A percentile compares a stretch with the other conserved stretches of the same genome.
Conservation (phyloP, 2,329 filamentous ascomycete species). For the Blastomyces parvus region DNA sequence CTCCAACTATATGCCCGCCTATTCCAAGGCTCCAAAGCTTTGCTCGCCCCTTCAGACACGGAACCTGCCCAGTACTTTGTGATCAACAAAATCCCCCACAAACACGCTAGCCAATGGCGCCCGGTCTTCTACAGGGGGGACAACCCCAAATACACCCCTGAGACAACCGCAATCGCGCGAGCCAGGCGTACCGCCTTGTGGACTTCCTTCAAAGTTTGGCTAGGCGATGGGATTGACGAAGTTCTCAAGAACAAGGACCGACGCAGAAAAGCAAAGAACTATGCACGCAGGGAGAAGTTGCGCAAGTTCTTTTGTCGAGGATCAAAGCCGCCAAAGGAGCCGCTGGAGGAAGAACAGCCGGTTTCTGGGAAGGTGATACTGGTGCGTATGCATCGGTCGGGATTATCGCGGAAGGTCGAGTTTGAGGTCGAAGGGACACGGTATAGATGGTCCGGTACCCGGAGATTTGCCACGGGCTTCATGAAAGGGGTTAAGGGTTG, state of each 20-base stretch:
- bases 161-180: not conserved
- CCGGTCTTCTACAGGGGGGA: slow-evolving; percentile 3
- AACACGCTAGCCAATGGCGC: not conserved
- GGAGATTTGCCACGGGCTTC: slow-evolving; percentile 4
- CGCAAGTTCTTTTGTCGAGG: slow-evolving; percentile 1
- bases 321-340: slow-evolving; percentile 3
- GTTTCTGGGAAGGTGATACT: slow-evolving; percentile 4
- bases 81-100: slow-evolving; percentile 3
- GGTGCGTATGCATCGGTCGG: not conserved
- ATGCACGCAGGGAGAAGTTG: slow-evolving; percentile 1
- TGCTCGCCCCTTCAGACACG: not conserved
- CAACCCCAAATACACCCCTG: slow-evolving; percentile 6
- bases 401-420: not conserved
- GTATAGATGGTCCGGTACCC: slow-evolving; percentile 6
- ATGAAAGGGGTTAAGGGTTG: slow-evolving; percentile 7
- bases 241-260: slow-evolving; percentile 4
- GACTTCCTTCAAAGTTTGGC: slow-evolving; percentile 6
- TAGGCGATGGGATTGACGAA: slow-evolving; percentile 1
- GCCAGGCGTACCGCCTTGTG: slow-evolving; percentile 1
- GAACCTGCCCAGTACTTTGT: slow-evolving; percentile 3
- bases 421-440: slow-evolving; percentile 1
- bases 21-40: not conserved
- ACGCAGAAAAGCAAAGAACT: not conserved
- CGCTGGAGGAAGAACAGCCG: slow-evolving; percentile 4
- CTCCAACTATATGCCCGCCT: slow-evolving; percentile 3